Base-by-base conservation (phyloP, 306 rosid genomes). In the Prunus salicina region DNA sequence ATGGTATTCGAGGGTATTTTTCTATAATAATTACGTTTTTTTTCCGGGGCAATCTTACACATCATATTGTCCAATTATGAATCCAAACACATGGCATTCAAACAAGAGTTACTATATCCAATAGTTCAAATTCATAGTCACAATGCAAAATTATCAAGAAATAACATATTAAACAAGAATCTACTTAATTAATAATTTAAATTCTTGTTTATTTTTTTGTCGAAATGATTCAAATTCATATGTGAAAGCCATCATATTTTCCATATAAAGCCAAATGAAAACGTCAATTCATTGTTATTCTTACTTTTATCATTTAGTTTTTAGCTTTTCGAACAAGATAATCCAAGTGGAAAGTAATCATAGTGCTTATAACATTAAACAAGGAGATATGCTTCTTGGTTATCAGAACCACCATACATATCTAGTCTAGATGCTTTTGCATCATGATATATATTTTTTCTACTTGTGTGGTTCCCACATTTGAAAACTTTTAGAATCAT, bases 401-500 rank as follows among this genome's bases (percentile, higher is more conserved):
- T 38, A 72, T 72, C 67, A 57, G 55, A 56, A 72, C 25, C 76
- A 41, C 25, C 57, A 56, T 27, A 38, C 25, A 55, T 38, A 38
- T 34, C 13, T 64, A 71, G 63, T 34, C 13, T 64, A 71, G 63
- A 52, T 70, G 74, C 20, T 76, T 24, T 77, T 52, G 55, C 63
- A 70, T 53, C 51, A 55, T 28, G 55, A 57, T 38, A 24, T 20
- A 1, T n/a, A 4, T 16, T 52, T 52, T 56, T 75, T 67, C 30
- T 10, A 16, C 14, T 55, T 52, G 65, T 53, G 79, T 75, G 79
- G 64, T 81, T 64, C 79, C 68, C 83, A 56, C 86, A 64, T 67
- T 66, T 81, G 80, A 76, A 69, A 75, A 83, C 77, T 77, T 85
- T 82, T 62, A 77, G 81, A 79, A 88, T 86, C 85, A 69, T 79